phyloP scores from a whole-genome alignment of 2,329 filamentous ascomycete species.

The Fusarium tuaranense region DNA sequence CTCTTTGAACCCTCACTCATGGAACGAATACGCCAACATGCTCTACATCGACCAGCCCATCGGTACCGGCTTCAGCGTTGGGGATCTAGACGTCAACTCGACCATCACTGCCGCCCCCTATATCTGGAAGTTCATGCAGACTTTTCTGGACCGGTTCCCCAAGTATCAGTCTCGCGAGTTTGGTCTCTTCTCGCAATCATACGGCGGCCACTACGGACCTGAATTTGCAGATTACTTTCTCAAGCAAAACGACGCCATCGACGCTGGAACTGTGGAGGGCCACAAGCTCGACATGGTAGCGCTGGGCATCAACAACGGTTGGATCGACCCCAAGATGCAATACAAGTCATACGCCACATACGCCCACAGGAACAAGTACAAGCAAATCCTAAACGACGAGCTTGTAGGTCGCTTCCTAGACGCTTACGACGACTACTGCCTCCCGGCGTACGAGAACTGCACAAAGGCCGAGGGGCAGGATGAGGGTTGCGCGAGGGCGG shows the following conservation, averaged over 20 bases:
- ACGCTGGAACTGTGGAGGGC: constrained; percentile 53
- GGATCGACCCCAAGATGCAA: constrained; percentile 59
- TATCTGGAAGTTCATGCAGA: constrained; percentile 69
- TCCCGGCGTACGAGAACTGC: constrained; percentile 40
- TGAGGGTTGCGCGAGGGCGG: constrained; percentile 43
- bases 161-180: constrained; percentile 70
- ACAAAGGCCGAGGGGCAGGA: constrained; percentile 38
- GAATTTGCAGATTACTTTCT: constrained; percentile 67
- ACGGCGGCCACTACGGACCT: constrained; percentile 70
- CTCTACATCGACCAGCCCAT: constrained; percentile 76
- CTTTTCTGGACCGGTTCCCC: constrained; percentile 73
- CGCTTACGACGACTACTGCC: constrained; percentile 45
- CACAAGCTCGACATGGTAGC: constrained; percentile 62
- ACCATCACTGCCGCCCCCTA: constrained; percentile 47
- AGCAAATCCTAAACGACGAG: constrained; percentile 42
- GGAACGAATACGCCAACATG: constrained; percentile 74
- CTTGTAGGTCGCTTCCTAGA: constrained; percentile 39
- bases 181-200: constrained; percentile 65
- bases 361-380: constrained; percentile 50
- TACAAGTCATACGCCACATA: constrained; percentile 49
- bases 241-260: constrained; percentile 66
- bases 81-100: constrained; percentile 44
- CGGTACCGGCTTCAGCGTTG: constrained; percentile 45
- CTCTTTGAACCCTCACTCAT: constrained; percentile 68
- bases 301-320: constrained; percentile 68